A percentile compares a stretch with the other conserved stretches of the same genome.
phyloP scores from a whole-genome alignment of 257 asterid genomes.

The Solanum peruvianum region DNA sequence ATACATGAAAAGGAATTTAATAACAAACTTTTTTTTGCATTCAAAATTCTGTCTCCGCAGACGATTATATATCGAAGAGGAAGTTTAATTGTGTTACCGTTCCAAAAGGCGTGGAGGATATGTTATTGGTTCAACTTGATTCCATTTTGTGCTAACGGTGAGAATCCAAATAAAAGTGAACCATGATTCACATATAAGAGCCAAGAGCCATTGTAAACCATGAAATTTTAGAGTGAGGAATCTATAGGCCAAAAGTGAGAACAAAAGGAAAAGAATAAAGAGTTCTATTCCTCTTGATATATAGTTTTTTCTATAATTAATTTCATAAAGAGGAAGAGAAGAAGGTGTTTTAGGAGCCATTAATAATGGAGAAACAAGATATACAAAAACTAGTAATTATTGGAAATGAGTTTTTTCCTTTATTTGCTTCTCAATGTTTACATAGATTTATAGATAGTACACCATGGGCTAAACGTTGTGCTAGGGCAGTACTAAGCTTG shows the following conservation, averaged over 20 bases:
- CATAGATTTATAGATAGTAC: background rate
- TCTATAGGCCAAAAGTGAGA: slow-evolving; percentile 17
- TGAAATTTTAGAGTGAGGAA: background rate
- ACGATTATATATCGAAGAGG: no score
- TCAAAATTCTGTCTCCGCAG: background rate
- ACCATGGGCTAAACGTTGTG: background rate
- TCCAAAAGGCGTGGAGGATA: slow-evolving; percentile 14
- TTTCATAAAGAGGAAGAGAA: slow-evolving; percentile 11
- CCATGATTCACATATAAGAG: slow-evolving; percentile 26
- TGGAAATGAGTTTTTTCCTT: background rate
- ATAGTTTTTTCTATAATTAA: background rate
- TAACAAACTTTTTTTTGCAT: no score
- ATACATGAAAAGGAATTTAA: no score
- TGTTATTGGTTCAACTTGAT: slow-evolving; percentile 1
- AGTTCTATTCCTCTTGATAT: slow-evolving; percentile 14
- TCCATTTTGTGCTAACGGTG: slow-evolving; percentile 18
- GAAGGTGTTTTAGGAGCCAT: slow-evolving; percentile 7
- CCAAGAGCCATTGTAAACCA: slow-evolving; percentile 12
- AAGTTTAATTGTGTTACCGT: background rate
- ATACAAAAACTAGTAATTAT: background rate
- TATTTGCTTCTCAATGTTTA: background rate
- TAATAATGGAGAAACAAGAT: background rate
- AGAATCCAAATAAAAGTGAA: slow-evolving; percentile 28
- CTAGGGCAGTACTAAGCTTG: background rate
- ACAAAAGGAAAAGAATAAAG: slow-evolving; percentile 16